Percentiles rank a stretch among this genome's conserved stretches.
These are phyloP conservation scores for Thielaviopsis populi DNA, from an alignment of 2,329 filamentous ascomycete genomes.

Conservation along the genomic window DNA sequence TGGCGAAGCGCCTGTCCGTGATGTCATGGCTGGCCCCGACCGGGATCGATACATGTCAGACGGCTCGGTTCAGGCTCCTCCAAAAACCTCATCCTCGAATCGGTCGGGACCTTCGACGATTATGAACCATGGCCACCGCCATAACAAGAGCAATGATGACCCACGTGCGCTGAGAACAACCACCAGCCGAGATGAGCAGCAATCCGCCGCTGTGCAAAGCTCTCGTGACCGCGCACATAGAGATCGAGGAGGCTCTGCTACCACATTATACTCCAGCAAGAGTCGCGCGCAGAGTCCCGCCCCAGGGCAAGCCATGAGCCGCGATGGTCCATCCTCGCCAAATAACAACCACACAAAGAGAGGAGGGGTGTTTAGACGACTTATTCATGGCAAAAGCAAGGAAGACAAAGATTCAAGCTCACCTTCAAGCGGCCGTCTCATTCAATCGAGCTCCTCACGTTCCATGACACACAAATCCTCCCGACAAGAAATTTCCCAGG, in stretches of 20 bases:
- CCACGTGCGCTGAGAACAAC: slow-evolving; percentile 52
- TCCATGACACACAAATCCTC: slow-evolving; percentile 35
- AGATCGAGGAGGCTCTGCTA: slow-evolving; percentile 35
- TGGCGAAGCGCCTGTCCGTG: slow-evolving; percentile 62
- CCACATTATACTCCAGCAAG: slow-evolving; percentile 31
- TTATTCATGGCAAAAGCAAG: slow-evolving; percentile 15
- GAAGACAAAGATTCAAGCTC: slow-evolving; percentile 8
- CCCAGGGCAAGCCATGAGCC: slow-evolving; percentile 50
- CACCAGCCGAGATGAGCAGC: slow-evolving; percentile 54
- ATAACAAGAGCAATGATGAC: slow-evolving; percentile 57
- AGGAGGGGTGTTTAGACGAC: slow-evolving; percentile 22
- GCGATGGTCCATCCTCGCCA: slow-evolving; percentile 24
- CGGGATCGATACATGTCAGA: slow-evolving; percentile 49
- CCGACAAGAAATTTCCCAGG: slow-evolving; percentile 27
- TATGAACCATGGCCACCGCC: slow-evolving; percentile 45
- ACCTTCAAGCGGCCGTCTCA: slow-evolving; percentile 21
- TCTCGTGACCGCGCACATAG: slow-evolving; percentile 25
- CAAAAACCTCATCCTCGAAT: slow-evolving; percentile 48
- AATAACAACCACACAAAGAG: slow-evolving; percentile 22
- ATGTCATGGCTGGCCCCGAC: slow-evolving; percentile 53
- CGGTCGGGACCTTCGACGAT: slow-evolving; percentile 45
- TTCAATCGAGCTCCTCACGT: slow-evolving; percentile 10
- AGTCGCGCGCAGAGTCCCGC: slow-evolving; percentile 67
- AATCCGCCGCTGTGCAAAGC: background rate
- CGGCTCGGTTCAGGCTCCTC: slow-evolving; percentile 33